phyloP scores from a whole-genome alignment of 495 filamentous ascomycete species.

The Neurospora discreta region DNA sequence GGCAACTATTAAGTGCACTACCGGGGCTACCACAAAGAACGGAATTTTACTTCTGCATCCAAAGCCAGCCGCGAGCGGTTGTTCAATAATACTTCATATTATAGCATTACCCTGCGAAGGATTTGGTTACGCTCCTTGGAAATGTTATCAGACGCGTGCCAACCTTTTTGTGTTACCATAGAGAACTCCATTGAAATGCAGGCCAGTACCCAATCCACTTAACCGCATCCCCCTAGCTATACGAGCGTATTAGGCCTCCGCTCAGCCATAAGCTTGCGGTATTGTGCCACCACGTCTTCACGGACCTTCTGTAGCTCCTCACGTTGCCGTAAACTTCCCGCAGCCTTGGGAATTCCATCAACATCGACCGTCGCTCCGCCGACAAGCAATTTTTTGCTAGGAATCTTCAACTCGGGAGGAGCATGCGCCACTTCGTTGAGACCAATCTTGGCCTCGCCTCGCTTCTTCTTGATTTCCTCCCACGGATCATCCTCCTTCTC shows the following conservation, averaged over 20 bases:
- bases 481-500: slow-evolving; percentile 60
- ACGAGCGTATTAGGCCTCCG: slow-evolving; percentile 31
- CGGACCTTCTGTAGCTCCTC: slow-evolving; percentile 72
- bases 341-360: slow-evolving; percentile 59
- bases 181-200: not conserved
- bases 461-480: slow-evolving; percentile 54
- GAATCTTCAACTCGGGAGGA: slow-evolving; percentile 60
- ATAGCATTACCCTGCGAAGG: not conserved
- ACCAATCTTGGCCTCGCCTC: slow-evolving; percentile 45
- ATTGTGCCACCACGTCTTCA: slow-evolving; percentile 67
- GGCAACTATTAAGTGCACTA: not conserved
- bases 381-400: slow-evolving; percentile 60
- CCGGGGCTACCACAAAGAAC: not conserved
- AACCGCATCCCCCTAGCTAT: not conserved
- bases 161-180: not conserved
- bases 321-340: slow-evolving; percentile 68
- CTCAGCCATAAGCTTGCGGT: slow-evolving; percentile 67
- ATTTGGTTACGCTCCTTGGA: not conserved
- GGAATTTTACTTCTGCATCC: not conserved
- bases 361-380: slow-evolving; percentile 62
- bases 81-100: not conserved
- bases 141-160: not conserved
- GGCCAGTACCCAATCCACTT: not conserved
- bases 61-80: not conserved
- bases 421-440: slow-evolving; percentile 73